These are phyloP conservation scores for Pelargonium nanum DNA, from an alignment of 345 rosid genomes.

Conservation along the genomic window DNA sequence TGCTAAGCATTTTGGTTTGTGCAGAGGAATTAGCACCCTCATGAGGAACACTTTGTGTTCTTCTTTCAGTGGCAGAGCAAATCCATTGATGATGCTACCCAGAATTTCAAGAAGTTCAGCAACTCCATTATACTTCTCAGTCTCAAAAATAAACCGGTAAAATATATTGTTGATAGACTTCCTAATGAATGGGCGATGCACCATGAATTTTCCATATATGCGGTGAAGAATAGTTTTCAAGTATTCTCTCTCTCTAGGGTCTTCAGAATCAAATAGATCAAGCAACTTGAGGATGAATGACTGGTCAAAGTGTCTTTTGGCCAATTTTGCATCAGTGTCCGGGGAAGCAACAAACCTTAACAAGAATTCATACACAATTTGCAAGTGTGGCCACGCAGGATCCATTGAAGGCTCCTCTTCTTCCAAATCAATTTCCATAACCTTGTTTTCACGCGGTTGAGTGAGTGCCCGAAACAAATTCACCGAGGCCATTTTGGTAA, in stretches of 20 bases:
- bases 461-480: conserved; percentile 64
- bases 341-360: conserved; percentile 69
- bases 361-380: conserved; percentile 68
- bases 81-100: conserved; percentile 87
- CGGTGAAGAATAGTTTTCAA: conserved; percentile 80
- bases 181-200: conserved; percentile 82
- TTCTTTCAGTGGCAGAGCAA: conserved; percentile 86
- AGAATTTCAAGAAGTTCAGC: conserved; percentile 82
- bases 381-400: conserved; percentile 86
- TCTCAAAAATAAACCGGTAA: conserved; percentile 63
- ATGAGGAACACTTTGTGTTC: conserved; percentile 83
- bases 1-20: conserved; percentile 70
- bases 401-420: conserved; percentile 82
- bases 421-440: conserved; percentile 61
- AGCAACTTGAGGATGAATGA: conserved; percentile 54
- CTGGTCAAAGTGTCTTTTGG: conserved; percentile 62
- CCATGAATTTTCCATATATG: conserved; percentile 88
- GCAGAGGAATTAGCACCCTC: conserved; percentile 64
- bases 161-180: conserved; percentile 75
- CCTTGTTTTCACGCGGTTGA: conserved; percentile 50
- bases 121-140: conserved; percentile 73
- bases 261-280: conserved; percentile 84
- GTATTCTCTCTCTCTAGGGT: conserved; percentile 83
- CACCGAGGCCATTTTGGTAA: conserved; percentile 47
- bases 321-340: conserved; percentile 69